Base-by-base conservation (phyloP, 2,329 filamentous ascomycete genomes). In the Coniochaeta sp. region DNA sequence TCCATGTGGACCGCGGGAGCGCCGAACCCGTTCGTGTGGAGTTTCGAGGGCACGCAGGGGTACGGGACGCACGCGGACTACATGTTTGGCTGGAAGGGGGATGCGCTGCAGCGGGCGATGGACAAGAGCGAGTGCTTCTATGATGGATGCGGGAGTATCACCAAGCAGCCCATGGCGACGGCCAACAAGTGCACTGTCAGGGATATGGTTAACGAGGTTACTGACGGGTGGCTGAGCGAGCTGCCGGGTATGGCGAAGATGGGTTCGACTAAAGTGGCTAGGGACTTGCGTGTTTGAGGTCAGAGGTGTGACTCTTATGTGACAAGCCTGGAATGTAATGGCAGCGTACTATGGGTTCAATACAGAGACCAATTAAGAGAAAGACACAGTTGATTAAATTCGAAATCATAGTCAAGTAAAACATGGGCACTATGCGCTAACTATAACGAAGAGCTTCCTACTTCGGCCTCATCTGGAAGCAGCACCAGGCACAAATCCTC, bases 101-200 rank as follows among this genome's bases (percentile, higher is more conserved):
- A 61, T n/a, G 17, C 57, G 26, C 57, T 61, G n/a, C 60, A 61
- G 57, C 57, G 60, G n/a, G 60, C 60, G 19, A 61, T 61, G 60
- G 55, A 61, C 43, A 52, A 58, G 38, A 52, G 54, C 60, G 73
- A 75, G 62, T 77, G 74, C 71, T 73, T 76, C 64, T 76, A 72
- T 57, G 73, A 71, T 56, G 69, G 69, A 58, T 71, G 68, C 59
- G 69, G 69, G 17, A 68, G 67, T 38, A 69, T 71, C 64, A 68
- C 64, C 61, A 71, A 70, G 66, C 70, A 72, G 65, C 59, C 59
- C 56, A 71, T 71, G 68, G 9, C 64, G 12, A 43, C 36, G 3
- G 69, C 69, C 34, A 72, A 71, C 54, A 26, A 69, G 62, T 71
- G 70, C 58, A 68, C 65, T 3, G 67, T 71, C 22, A 61, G 65